Evolutionary conservation across 305 asterid species (phyloP).

Genomic region (Fraxinus floribunda): DNA sequence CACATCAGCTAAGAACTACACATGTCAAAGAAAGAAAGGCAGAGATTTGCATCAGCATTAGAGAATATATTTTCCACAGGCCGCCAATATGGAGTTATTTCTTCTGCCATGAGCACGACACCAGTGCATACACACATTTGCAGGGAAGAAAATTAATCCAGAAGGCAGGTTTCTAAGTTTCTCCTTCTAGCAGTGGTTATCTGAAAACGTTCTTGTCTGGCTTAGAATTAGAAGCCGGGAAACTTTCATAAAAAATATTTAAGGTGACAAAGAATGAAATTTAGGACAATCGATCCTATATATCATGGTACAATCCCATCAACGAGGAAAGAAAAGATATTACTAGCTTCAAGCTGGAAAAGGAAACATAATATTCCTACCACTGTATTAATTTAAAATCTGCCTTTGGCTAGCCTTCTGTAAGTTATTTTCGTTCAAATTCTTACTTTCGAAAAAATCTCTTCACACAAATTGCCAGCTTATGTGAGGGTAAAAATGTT

Average conservation of each 20-base stretch:
- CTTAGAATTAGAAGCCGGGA: not conserved
- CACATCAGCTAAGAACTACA: constrained; percentile 1
- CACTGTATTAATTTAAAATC: not conserved
- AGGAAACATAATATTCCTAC: not conserved
- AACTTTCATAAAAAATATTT: not conserved
- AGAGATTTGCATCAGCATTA: constrained; percentile 2
- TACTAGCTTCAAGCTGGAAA: not conserved
- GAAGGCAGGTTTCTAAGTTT: not conserved
- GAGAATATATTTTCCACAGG: not conserved
- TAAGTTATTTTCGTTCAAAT: not conserved
- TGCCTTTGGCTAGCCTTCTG: not conserved
- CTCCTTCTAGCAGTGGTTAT: not conserved
- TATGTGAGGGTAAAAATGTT: not conserved
- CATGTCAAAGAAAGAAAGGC: not conserved
- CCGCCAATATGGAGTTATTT: not conserved
- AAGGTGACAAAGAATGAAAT: not conserved
- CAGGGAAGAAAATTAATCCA: not conserved
- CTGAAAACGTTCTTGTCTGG: not conserved
- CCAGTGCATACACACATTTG: not conserved
- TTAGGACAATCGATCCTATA: not conserved
- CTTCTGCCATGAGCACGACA: not conserved
- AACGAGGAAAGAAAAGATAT: not conserved
- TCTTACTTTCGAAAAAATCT: not conserved
- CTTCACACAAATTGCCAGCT: not conserved
- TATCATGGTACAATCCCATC: not conserved